phyloP scores from a whole-genome alignment of 345 rosid genomes.

The Gossypium bickii region DNA sequence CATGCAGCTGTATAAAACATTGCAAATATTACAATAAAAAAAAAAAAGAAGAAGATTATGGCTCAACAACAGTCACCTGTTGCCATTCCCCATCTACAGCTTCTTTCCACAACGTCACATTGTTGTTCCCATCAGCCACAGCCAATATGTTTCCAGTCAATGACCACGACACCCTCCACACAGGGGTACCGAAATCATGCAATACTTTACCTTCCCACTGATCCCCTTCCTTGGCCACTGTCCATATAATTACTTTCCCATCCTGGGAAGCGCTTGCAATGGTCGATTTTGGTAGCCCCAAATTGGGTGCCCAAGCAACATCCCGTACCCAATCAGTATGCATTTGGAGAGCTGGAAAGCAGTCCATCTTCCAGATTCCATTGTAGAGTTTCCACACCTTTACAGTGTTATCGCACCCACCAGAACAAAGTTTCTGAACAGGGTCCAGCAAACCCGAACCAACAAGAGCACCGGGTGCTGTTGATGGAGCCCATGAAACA shows the following conservation, averaged over 20 bases:
- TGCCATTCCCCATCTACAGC: conserved; percentile 12
- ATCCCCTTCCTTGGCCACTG: conserved; percentile 8
- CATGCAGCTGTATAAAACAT: background rate
- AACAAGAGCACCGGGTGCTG: conserved; percentile 1
- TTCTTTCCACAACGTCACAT: conserved; percentile 11
- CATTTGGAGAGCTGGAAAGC: conserved; percentile 12
- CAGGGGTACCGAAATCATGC: conserved; percentile 1
- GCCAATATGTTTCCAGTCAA: conserved; percentile 10
- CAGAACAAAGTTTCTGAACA: conserved; percentile 8
- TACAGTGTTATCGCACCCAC: conserved; percentile 10
- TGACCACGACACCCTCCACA: conserved; percentile 12
- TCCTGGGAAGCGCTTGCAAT: conserved; percentile 3
- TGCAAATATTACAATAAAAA: background rate
- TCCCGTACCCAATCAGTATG: conserved; percentile 11
- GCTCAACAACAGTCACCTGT: conserved; percentile 16
- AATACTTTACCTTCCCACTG: conserved; percentile 13
- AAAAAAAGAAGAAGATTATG: conserved; percentile 7
- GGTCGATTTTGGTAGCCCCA: conserved; percentile 9
- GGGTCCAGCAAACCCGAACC: conserved; percentile 10
- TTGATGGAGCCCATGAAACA: conserved; percentile 9
- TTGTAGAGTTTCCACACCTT: conserved; percentile 12
- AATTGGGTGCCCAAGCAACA: conserved; percentile 17
- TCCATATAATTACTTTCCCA: conserved; percentile 9
- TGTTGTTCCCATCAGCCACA: conserved; percentile 14
- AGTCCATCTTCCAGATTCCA: conserved; percentile 12